Conservation (phyloP, 2,329 filamentous ascomycete species). For the Colletotrichum limetticola region DNA sequence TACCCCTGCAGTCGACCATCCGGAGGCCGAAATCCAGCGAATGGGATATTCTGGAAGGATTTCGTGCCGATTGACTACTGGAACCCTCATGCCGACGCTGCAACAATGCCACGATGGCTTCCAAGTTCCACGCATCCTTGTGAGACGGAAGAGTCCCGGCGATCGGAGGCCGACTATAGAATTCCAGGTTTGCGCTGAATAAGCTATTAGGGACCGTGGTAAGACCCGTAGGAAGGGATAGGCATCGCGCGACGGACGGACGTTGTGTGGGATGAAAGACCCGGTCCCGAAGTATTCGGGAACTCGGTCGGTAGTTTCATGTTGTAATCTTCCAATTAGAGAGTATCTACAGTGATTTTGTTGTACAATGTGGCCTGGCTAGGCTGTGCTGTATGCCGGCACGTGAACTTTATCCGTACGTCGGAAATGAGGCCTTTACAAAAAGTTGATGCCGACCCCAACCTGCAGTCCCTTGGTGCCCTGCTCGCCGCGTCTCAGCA, state of each 20-base stretch:
- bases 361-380: slow-evolving; percentile 6
- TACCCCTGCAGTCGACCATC: neutral
- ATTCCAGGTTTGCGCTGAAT: neutral
- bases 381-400: neutral
- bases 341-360: neutral
- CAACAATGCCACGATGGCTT: neutral
- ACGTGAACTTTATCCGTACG: neutral
- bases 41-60: neutral
- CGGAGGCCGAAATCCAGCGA: neutral
- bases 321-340: neutral
- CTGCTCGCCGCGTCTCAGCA: slow-evolving; percentile 84
- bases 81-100: too few relatives aligned
- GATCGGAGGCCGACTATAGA: neutral
- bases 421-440: slow-evolving; percentile 63
- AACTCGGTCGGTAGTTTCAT: neutral
- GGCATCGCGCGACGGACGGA: too few relatives aligned
- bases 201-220: neutral
- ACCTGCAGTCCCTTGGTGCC: slow-evolving; percentile 92
- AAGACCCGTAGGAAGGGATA: too few relatives aligned
- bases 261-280: neutral
- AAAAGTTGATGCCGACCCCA: slow-evolving; percentile 95
- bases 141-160: neutral
- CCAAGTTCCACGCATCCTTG: neutral
- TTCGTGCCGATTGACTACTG: neutral
- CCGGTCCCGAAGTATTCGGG: neutral